Evolutionary conservation across 2,329 filamentous ascomycete genomes (phyloP).

Genomic region (Claviceps africana): DNA sequence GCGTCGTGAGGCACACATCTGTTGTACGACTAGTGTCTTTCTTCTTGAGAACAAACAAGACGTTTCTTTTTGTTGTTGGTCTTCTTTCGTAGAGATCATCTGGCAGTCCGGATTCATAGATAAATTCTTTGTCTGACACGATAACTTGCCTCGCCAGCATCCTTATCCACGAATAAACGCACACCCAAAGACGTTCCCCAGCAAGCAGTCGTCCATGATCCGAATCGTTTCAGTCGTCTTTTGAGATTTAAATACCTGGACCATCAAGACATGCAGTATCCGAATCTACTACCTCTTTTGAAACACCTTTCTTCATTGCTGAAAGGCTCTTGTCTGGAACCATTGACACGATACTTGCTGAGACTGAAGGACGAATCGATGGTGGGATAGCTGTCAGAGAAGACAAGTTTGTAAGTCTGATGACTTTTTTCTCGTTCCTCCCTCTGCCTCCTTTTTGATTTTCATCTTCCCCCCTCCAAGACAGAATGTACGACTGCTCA

Average conservation of each 20-base stretch:
- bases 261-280: too few relatives aligned
- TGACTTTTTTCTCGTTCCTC: not conserved
- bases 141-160: not conserved
- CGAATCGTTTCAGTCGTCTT: not conserved
- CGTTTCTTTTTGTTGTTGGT: not conserved
- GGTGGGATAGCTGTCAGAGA: not conserved
- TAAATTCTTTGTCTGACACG: not conserved
- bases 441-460: too few relatives aligned
- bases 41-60: not conserved
- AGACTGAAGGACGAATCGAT: not conserved
- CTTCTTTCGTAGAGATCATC: not conserved
- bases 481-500: too few relatives aligned
- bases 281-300: too few relatives aligned
- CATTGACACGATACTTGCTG: too few relatives aligned
- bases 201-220: not conserved
- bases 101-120: not conserved
- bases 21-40: too few relatives aligned
- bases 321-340: too few relatives aligned
- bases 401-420: not conserved
- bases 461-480: too few relatives aligned
- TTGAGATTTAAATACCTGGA: not conserved
- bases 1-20: too few relatives aligned
- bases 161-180: not conserved
- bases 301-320: not conserved
- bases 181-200: not conserved